Conservation (phyloP, 1,284 basidiomycete genomes). For the Tilletia horrida region DNA sequence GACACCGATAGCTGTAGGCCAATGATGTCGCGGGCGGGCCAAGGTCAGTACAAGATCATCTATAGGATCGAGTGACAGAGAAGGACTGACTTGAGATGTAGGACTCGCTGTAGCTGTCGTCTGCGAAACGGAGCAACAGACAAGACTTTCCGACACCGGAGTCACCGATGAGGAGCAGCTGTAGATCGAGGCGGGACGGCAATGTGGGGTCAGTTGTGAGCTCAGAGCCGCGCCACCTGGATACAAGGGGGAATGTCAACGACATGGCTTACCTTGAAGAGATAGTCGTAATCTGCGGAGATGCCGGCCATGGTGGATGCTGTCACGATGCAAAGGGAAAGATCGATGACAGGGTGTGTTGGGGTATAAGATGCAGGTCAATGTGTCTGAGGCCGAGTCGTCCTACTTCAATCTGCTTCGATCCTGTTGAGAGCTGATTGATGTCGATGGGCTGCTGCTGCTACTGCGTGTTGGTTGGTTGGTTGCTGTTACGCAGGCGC, state of each 20-base stretch:
- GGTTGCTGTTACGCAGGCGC: too few relatives aligned
- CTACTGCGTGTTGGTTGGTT: too few relatives aligned
- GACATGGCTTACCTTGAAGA: conserved; percentile 22
- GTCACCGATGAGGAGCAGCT: conserved; percentile 68
- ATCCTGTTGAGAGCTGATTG: background rate
- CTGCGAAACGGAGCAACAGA: conserved; percentile 58
- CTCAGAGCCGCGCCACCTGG: background rate
- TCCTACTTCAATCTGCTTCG: too few relatives aligned
- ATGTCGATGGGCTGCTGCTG: background rate
- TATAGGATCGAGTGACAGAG: background rate
- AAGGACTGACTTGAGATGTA: conserved; percentile 57
- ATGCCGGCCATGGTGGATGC: conserved; percentile 18
- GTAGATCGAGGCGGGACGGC: background rate
- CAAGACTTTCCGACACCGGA: conserved; percentile 89
- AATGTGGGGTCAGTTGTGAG: background rate
- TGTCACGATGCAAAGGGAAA: too few relatives aligned
- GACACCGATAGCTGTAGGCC: conserved; percentile 57
- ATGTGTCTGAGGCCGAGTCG: background rate
- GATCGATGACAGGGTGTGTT: too few relatives aligned
- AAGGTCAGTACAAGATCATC: background rate
- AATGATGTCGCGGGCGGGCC: background rate
- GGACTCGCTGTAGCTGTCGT: conserved; percentile 59
- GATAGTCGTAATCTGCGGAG: conserved; percentile 23
- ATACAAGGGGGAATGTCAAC: too few relatives aligned
- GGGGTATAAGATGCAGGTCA: background rate